Conservation (phyloP, 805 yeast species). For the Myxozyma lipomycoides region DNA sequence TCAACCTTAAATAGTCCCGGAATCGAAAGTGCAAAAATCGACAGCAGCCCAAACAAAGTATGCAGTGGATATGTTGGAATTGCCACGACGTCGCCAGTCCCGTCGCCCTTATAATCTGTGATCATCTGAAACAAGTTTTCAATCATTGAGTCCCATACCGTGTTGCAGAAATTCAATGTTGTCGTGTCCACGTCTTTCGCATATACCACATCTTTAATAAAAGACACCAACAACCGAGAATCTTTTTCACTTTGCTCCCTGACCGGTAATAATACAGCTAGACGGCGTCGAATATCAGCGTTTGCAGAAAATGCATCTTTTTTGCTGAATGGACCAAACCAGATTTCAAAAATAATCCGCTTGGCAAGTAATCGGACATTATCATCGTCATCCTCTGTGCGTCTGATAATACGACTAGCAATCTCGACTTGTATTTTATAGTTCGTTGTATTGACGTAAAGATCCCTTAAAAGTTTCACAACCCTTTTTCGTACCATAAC, state of each 20-base stretch:
- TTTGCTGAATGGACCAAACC: slow-evolving; percentile 5
- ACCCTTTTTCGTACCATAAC: slow-evolving; percentile 62
- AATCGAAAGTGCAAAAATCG: slow-evolving; percentile 53
- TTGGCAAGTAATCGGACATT: slow-evolving; percentile 33
- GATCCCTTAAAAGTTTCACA: slow-evolving; percentile 46
- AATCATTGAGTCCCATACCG: slow-evolving; percentile 31
- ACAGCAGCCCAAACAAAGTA: slow-evolving; percentile 47
- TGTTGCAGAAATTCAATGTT: background rate
- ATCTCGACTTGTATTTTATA: slow-evolving; percentile 41
- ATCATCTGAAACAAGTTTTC: slow-evolving; percentile 40
- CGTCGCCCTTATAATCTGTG: slow-evolving; percentile 37
- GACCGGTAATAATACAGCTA: slow-evolving; percentile 6
- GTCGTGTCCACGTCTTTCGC: background rate
- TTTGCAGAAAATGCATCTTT: slow-evolving; percentile 7
- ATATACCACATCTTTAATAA: slow-evolving; percentile 6
- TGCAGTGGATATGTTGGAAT: slow-evolving; percentile 32
- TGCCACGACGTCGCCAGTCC: slow-evolving; percentile 15
- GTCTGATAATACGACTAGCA: slow-evolving; percentile 49
- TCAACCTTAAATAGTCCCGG: slow-evolving; percentile 57
- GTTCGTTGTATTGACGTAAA: slow-evolving; percentile 43
- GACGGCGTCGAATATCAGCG: slow-evolving; percentile 10
- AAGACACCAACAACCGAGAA: slow-evolving; percentile 2
- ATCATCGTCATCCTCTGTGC: slow-evolving; percentile 68
- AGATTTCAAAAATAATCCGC: slow-evolving; percentile 17
- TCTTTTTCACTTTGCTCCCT: slow-evolving; percentile 19